phyloP scores from a whole-genome alignment of 176 grass and related monocot genomes.

The Eremochloa ophiuroides region DNA sequence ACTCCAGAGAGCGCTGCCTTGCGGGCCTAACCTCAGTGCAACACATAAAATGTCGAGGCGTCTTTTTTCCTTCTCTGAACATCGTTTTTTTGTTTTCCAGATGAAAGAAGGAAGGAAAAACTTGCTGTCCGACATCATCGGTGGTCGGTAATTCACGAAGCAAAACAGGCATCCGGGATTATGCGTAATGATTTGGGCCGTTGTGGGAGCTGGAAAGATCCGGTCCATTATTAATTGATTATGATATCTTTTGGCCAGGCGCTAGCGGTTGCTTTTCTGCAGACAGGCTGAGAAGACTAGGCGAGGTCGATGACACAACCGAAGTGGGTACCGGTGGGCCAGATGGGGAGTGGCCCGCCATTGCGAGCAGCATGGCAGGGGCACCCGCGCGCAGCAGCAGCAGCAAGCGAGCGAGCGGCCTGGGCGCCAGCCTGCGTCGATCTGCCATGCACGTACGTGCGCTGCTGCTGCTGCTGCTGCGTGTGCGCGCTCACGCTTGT shows the following conservation, averaged over 20 bases:
- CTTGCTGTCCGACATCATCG: not conserved
- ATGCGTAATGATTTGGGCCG: not conserved
- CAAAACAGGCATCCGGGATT: not conserved
- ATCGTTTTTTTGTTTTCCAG: not conserved
- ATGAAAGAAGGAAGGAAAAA: not conserved
- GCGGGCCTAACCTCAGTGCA: too few relatives aligned
- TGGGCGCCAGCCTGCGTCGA: constrained; percentile 5
- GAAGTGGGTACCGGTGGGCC: too few relatives aligned
- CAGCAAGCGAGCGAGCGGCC: not conserved
- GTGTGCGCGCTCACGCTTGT: not conserved
- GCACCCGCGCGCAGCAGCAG: not conserved
- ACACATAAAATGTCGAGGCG: constrained; percentile 21
- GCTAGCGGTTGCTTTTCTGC: constrained; percentile 21
- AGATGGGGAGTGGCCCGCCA: not conserved
- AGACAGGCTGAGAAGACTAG: constrained; percentile 46
- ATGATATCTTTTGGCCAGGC: constrained; percentile 22
- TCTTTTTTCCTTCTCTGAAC: not conserved
- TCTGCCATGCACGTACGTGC: constrained; percentile 30
- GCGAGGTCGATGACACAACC: constrained; percentile 46
- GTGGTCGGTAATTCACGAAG: not conserved
- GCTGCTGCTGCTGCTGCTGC: not conserved
- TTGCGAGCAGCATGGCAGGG: constrained; percentile 18
- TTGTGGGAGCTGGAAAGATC: not conserved
- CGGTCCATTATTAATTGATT: constrained; percentile 18
- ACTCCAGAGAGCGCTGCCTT: too few relatives aligned